A percentile compares a stretch with the other conserved stretches of the same genome.
phyloP scores from a whole-genome alignment of 192 early-diverging fungal species.

The Chytriomyces sp. region DNA sequence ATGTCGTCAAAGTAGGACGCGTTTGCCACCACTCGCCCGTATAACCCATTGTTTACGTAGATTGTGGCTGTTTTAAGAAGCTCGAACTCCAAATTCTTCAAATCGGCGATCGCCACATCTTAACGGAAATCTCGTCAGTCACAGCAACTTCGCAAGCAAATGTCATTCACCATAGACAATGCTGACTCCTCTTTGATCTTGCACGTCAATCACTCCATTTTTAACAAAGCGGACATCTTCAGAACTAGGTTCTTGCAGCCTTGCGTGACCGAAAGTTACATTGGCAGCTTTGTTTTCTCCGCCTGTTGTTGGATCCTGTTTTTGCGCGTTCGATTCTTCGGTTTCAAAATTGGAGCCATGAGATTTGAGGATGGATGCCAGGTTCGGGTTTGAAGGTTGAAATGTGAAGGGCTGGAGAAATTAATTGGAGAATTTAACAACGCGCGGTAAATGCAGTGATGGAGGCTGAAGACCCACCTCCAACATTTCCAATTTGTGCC shows the following conservation, averaged over 20 bases:
- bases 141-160: neutral
- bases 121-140: neutral
- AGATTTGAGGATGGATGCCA: constrained; percentile 12
- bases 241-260: constrained; percentile 1
- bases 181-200: constrained; percentile 44
- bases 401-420: neutral
- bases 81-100: constrained; percentile 51
- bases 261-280: neutral
- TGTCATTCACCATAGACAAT: constrained; percentile 57
- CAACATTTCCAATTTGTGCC: constrained; percentile 45
- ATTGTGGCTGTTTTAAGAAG: constrained; percentile 55
- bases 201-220: constrained; percentile 40
- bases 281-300: neutral
- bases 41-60: constrained; percentile 51
- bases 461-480: constrained; percentile 34
- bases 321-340: neutral
- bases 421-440: neutral
- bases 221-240: constrained; percentile 51
- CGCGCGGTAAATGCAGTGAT: neutral
- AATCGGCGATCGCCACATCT: constrained; percentile 55
- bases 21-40: constrained; percentile 15
- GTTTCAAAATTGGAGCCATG: neutral
- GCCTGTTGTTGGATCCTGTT: neutral
- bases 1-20: constrained; percentile 52
- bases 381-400: constrained; percentile 15